Percentiles rank a stretch among this genome's conserved stretches.
Conservation (phyloP, 2,329 filamentous ascomycete genomes). For the Colletotrichum truncatum region DNA sequence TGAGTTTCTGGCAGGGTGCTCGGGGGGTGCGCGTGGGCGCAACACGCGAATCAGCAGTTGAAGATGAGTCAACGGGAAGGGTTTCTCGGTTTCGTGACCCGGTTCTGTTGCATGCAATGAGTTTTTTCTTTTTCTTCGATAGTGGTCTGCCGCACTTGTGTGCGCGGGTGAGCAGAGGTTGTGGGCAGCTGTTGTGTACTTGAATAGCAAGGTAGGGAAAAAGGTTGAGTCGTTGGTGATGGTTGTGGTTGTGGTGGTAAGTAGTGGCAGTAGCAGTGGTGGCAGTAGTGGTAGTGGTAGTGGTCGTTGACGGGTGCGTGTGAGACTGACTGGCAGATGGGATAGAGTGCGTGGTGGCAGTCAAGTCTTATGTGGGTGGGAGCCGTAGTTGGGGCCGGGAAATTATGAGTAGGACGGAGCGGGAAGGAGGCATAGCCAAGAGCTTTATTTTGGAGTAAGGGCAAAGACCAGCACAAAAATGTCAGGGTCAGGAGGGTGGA, state of each 20-base stretch:
- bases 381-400: constrained; percentile 28
- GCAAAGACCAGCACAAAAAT: constrained; percentile 24
- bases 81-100: background rate
- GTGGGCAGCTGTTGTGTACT: constrained; percentile 12
- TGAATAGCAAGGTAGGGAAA: background rate
- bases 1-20: background rate
- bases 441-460: constrained; percentile 31
- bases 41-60: constrained; percentile 25
- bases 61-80: constrained; percentile 22
- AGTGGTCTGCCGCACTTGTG: background rate
- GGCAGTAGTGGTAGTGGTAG: background rate
- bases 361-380: constrained; percentile 31
- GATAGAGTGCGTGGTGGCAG: constrained; percentile 22
- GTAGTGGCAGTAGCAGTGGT: too few species aligned
- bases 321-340: constrained; percentile 20
- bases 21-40: constrained; percentile 20
- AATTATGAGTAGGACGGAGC: constrained; percentile 30
- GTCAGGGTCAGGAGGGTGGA: constrained; percentile 29
- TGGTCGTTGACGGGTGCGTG: constrained; percentile 4
- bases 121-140: background rate
- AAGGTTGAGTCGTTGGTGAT: constrained; percentile 13
- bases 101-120: constrained; percentile 4
- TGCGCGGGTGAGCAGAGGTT: background rate
- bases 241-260: too few species aligned
- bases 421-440: constrained; percentile 31